Evolutionary conservation across 2,329 filamentous ascomycete species (phyloP), one percentile per base, ranked within the genome.

Genomic region (Aureobasidium melanogenum): DNA sequence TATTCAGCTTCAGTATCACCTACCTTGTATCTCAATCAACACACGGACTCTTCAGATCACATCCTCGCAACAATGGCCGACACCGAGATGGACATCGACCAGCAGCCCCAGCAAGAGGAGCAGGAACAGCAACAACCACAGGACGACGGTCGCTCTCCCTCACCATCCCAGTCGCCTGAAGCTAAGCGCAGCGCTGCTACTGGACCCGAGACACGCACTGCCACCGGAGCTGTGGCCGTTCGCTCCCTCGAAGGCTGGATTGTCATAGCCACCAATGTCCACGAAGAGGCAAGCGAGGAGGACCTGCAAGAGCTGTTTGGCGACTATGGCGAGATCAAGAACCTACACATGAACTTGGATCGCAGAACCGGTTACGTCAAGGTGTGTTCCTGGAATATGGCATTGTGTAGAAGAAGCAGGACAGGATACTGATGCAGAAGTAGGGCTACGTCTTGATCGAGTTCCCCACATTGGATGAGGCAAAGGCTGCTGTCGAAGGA

Each of bases 171-270:
- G 19, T 52, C 47, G 24, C 38, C 57, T 26, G 47, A 52, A 36
- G 36, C 36, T n/a, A 44, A 34, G 26, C 46, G 62, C n/a, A 68
- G 64, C 65, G 66, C 64, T 63, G 62, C 69, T 67, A 61, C 72
- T 51, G 68, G 72, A 60, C 63, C 72, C 76, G 84, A 88, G 70
- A 88, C 90, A 80, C 84, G 85, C 69, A 92, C 89, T 7, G 82
- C 84, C 68, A 80, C 82, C 39, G 87, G 88, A 71, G 89, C 89
- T 60, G 90, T 86, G 1, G 89, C 89, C 26, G 89, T 94, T 63
- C 88, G 89, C 69, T 91, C 88, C 60, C 92, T 94, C 70, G 89
- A 94, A 76, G 89, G 90, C 67, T 94, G 90, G 90, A 94, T 94
- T 74, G 80, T 94, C 69, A 85, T 91, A 65, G 89, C 89, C 66